Conservation (phyloP, 1,284 basidiomycete species). For the Ganoderma resinaceum region DNA sequence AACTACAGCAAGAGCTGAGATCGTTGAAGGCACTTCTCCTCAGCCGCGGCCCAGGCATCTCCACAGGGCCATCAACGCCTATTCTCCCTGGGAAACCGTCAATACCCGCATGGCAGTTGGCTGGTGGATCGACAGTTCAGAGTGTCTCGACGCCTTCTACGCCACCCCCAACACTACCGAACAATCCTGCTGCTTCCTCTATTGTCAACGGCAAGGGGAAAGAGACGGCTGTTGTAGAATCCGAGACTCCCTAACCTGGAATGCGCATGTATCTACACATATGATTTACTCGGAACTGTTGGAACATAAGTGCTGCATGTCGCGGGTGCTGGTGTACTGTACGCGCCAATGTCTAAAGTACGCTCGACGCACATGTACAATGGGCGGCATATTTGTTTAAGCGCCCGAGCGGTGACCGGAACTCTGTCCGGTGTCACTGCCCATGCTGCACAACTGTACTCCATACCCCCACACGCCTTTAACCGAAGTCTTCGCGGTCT, state of each 20-base stretch:
- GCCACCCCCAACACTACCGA: constrained; percentile 28
- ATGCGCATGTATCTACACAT: constrained; percentile 8
- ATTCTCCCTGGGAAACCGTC: constrained; percentile 66
- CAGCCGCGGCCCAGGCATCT: constrained; percentile 70
- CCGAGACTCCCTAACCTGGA: constrained; percentile 16
- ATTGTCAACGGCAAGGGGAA: constrained; percentile 41
- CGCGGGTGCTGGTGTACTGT: not conserved
- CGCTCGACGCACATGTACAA: not conserved
- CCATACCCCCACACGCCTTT: not conserved
- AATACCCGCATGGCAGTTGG: constrained; percentile 90
- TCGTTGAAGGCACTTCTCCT: constrained; percentile 92
- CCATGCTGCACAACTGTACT: not conserved
- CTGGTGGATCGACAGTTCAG: constrained; percentile 38
- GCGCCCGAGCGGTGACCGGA: not conserved
- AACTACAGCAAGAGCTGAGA: constrained; percentile 94
- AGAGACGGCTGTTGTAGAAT: constrained; percentile 34
- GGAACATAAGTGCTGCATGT: not conserved
- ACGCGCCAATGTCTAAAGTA: not conserved
- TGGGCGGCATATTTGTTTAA: not conserved
- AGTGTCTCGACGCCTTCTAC: constrained; percentile 31
- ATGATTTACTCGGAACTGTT: not conserved
- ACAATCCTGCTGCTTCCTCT: constrained; percentile 18
- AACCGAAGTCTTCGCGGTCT: not conserved
- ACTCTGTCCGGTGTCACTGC: not conserved
- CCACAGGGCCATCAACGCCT: constrained; percentile 58